Evolutionary conservation across 2,329 filamentous ascomycete genomes (phyloP), one percentile per base, ranked within the genome.

Genomic region (Talaromyces sp.): DNA sequence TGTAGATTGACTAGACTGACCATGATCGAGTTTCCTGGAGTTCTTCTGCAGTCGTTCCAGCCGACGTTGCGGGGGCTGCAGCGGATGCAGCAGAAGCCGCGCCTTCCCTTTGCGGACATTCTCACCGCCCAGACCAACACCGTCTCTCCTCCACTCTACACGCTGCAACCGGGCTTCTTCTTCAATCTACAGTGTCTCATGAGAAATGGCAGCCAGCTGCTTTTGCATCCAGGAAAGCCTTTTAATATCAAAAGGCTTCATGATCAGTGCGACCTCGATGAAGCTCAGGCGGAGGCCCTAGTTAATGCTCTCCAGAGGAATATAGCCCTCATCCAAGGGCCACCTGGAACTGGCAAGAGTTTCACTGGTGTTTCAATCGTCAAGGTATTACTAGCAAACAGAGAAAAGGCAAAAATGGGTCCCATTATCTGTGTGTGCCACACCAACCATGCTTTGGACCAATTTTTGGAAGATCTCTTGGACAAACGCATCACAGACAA

Each of bases 311-410:
- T 90, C 0, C 77, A 74, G 0, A 77, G 79, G 1, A 78, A 79
- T 35, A 70, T 88, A 9, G 81, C 84, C 1, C 74, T 89, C 4
- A 87, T 89, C 11, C 87, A 90, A 73, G 88, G 88, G 0, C 88
- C 88, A 0, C 88, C 88, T 0, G 88, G 88, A 0, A 90, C 88
- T 0, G 88, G 88, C 0, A 90, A 90, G 67, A 83, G 79, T 3
- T 89, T 81, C 63, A 78, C 81, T 0, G 87, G 86, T 2, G 78
- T 85, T 1, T 77, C 81, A 50, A 69, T 89, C n/a, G 80, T 88
- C 61, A 81, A 82, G 61, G 77, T 68, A 9, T 62, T 75, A 8
- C 59, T 75, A 19, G 61, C 63, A 2, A 70, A 73, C 58, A 74
- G 70, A 31, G 29, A 19, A 2, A 66, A 63, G 19, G 72, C 65